A percentile compares a stretch with the other conserved stretches of the same genome.
Conservation (phyloP, 371 early-diverging fungal species). For the Rhizopus arrhizus region DNA sequence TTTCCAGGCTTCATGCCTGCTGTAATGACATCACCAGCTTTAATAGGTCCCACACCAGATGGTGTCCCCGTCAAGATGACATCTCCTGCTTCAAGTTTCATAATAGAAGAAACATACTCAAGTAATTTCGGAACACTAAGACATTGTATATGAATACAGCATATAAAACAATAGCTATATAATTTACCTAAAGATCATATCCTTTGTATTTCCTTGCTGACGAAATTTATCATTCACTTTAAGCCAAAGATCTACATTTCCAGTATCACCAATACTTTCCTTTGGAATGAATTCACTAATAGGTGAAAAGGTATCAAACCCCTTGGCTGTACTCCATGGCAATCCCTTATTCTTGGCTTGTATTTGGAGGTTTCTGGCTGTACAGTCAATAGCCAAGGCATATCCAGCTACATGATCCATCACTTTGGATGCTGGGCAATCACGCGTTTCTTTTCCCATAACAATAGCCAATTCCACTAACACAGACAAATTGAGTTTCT, state of each 20-base stretch:
- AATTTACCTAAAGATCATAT: slow-evolving; percentile 87
- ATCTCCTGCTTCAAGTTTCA: slow-evolving; percentile 86
- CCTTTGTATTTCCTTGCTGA: slow-evolving; percentile 85
- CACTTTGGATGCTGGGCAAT: slow-evolving; percentile 70
- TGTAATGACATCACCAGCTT: slow-evolving; percentile 75
- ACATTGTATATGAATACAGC: not conserved
- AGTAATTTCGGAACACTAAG: slow-evolving; percentile 73
- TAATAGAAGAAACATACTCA: slow-evolving; percentile 77
- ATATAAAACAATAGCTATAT: not conserved
- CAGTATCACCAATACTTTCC: slow-evolving; percentile 66
- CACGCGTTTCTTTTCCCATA: slow-evolving; percentile 82
- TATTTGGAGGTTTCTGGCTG: slow-evolving; percentile 87
- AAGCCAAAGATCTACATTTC: slow-evolving; percentile 78
- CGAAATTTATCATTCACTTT: slow-evolving; percentile 78
- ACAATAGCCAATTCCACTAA: slow-evolving; percentile 91
- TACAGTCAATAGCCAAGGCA: slow-evolving; percentile 90
- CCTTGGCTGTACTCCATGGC: slow-evolving; percentile 94
- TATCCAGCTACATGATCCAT: slow-evolving; percentile 78
- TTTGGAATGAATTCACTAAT: slow-evolving; percentile 85
- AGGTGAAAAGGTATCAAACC: slow-evolving; percentile 94
- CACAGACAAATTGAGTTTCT: not conserved
- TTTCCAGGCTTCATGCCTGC: slow-evolving; percentile 66
- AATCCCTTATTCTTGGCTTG: slow-evolving; percentile 81
- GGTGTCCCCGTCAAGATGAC: slow-evolving; percentile 85
- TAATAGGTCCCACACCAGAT: slow-evolving; percentile 83